A percentile compares a stretch with the other conserved stretches of the same genome.
Conservation (phyloP, 2,329 filamentous ascomycete genomes). For the Lomentospora prolificans region DNA sequence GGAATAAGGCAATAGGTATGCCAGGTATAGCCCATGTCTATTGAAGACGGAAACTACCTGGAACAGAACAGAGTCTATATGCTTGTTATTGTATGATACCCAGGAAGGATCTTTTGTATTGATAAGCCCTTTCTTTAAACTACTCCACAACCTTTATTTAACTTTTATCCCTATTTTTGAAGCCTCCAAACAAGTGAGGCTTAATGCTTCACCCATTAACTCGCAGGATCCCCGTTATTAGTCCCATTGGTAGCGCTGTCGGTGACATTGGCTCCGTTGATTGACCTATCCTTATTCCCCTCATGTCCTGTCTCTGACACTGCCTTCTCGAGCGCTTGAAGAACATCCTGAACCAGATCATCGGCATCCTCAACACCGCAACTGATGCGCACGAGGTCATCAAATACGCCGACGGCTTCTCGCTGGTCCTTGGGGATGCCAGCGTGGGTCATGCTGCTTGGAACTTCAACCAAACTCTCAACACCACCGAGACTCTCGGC, state of each 20-base stretch:
- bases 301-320: constrained; percentile 26
- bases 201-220: too few species aligned
- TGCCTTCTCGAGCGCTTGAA: constrained; percentile 73
- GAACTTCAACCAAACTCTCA: constrained; percentile 85
- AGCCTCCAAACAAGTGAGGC: too few species aligned
- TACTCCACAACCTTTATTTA: too few species aligned
- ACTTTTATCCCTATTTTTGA: too few species aligned
- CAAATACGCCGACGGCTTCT: constrained; percentile 87
- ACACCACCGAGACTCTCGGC: constrained; percentile 89
- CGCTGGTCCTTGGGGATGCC: constrained; percentile 86
- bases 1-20: too few species aligned
- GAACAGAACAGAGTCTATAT: too few species aligned
- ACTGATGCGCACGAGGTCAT: constrained; percentile 87
- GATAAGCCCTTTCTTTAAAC: too few species aligned
- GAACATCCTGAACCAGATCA: constrained; percentile 72
- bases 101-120: too few species aligned
- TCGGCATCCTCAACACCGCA: constrained; percentile 87
- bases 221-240: too few species aligned
- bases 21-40: too few species aligned
- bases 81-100: too few species aligned
- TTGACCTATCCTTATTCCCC: constrained; percentile 8
- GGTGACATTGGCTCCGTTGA: constrained; percentile 17
- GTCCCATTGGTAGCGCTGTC: background rate
- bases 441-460: constrained; percentile 92
- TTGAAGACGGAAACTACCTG: too few species aligned